A percentile compares a stretch with the other conserved stretches of the same genome.
phyloP scores from a whole-genome alignment of 352 stramenopile genomes.

The Phytopythium oedochilum region DNA sequence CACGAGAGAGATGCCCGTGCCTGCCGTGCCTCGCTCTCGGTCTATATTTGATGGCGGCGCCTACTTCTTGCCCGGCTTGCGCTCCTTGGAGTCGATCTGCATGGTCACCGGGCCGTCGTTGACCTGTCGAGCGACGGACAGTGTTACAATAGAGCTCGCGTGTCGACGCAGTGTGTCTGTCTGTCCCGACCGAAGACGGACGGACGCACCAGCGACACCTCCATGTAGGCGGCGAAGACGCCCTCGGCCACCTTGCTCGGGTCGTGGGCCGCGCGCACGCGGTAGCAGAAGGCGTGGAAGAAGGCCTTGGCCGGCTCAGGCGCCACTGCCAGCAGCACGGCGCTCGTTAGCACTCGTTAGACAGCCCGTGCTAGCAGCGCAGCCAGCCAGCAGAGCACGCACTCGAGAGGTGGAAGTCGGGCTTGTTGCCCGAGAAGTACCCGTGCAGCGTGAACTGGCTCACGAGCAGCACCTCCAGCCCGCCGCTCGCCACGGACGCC shows the following conservation, averaged over 20 bases:
- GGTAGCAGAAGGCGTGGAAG: slow-evolving; percentile 68
- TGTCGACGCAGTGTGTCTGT: too few species aligned
- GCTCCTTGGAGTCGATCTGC: slow-evolving; percentile 78
- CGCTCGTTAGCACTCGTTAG: too few species aligned
- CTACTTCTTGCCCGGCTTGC: slow-evolving; percentile 44
- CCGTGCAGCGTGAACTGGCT: slow-evolving; percentile 86
- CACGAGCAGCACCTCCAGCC: slow-evolving; percentile 78
- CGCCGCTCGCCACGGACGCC: slow-evolving; percentile 54
- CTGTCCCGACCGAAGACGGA: too few species aligned
- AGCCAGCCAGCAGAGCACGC: slow-evolving; percentile 14
- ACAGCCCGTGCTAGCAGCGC: too few species aligned
- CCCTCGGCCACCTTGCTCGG: slow-evolving; percentile 72
- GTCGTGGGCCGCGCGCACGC: slow-evolving; percentile 52
- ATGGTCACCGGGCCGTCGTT: slow-evolving; percentile 85
- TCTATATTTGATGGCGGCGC: background rate
- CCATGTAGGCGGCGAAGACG: slow-evolving; percentile 83
- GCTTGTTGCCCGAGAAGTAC: slow-evolving; percentile 81
- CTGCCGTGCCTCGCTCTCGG: background rate
- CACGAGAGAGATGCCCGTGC: too few species aligned
- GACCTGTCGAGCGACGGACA: slow-evolving; percentile 44
- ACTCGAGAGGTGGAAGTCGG: slow-evolving; percentile 85
- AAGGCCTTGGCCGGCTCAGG: slow-evolving; percentile 62
- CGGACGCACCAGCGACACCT: slow-evolving; percentile 68
- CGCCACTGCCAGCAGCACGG: slow-evolving; percentile 40
- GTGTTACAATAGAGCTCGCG: too few species aligned